Conservation (phyloP, 257 asterid species). For the Fraxinus pennsylvanica region DNA sequence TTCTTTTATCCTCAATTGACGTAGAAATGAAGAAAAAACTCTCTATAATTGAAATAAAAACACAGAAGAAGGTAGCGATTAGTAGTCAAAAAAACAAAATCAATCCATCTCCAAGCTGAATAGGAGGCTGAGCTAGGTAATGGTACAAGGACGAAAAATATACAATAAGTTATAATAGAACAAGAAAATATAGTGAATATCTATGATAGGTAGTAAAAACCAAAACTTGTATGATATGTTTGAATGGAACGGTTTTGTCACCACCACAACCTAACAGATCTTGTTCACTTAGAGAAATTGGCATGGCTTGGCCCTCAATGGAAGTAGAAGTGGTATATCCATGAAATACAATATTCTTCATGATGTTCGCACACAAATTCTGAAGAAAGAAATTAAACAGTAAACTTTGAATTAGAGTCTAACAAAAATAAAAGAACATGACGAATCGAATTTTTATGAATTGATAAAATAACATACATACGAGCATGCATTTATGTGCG, state of each 20-base stretch:
- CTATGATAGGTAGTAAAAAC: neutral
- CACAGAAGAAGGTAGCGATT: too few species aligned
- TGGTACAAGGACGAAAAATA: too few species aligned
- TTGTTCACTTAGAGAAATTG: constrained; percentile 82
- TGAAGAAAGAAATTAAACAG: constrained; percentile 32
- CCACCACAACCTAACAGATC: constrained; percentile 93
- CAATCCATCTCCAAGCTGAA: too few species aligned
- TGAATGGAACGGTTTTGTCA: constrained; percentile 51
- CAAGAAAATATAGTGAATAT: too few species aligned
- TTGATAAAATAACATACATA: neutral
- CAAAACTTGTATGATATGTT: constrained; percentile 74
- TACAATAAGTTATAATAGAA: too few species aligned
- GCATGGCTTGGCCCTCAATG: constrained; percentile 94
- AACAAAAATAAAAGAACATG: constrained; percentile 1
- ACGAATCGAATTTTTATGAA: neutral
- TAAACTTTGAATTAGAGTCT: constrained; percentile 9
- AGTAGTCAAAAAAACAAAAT: too few species aligned
- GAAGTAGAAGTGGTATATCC: constrained; percentile 81
- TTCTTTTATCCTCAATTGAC: too few species aligned
- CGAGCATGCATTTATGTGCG: constrained; percentile 1
- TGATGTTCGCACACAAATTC: constrained; percentile 71
- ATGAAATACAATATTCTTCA: constrained; percentile 76
- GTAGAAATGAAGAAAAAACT: too few species aligned
- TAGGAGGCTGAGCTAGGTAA: too few species aligned
- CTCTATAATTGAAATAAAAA: too few species aligned